These are phyloP conservation scores for Rhodosporidiobolus sp. DNA, from an alignment of 768 basidiomycete species.

Conservation along the genomic window DNA sequence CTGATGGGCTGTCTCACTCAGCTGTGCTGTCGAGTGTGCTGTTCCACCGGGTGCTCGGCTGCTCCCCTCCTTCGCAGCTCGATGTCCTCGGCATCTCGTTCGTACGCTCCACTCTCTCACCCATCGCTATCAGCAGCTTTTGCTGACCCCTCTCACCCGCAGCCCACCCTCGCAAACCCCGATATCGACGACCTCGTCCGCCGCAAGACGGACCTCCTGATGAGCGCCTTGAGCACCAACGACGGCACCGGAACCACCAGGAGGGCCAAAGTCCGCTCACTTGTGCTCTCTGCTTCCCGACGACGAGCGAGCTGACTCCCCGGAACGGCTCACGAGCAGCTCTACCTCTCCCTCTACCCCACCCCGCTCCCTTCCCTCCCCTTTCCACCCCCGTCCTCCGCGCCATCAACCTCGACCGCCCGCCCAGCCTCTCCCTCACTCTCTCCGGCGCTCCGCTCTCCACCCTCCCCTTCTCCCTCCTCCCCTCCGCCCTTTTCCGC, in stretches of 20 bases:
- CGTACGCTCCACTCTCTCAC: neutral
- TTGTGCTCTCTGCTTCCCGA: too few relatives aligned
- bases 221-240: neutral
- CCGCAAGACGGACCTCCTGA: slow-evolving; percentile 18
- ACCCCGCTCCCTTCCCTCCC: slow-evolving; percentile 11
- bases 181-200: slow-evolving; percentile 15
- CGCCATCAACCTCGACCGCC: neutral
- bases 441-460: neutral
- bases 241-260: neutral
- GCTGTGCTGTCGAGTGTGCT: slow-evolving; percentile 24
- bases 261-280: neutral
- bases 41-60: slow-evolving; percentile 29
- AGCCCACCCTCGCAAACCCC: slow-evolving; percentile 15
- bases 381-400: neutral
- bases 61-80: neutral
- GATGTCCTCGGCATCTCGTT: slow-evolving; percentile 21
- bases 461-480: neutral
- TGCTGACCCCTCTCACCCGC: neutral
- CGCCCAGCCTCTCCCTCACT: neutral
- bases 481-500: neutral
- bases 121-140: neutral
- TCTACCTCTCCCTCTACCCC: slow-evolving; percentile 27
- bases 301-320: too few relatives aligned
- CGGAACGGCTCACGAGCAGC: neutral
- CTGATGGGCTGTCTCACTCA: neutral